Evolutionary conservation across 2,329 filamentous ascomycete genomes (phyloP), one percentile per base, ranked within the genome.

Genomic region (Colletotrichum theobromicola): DNA sequence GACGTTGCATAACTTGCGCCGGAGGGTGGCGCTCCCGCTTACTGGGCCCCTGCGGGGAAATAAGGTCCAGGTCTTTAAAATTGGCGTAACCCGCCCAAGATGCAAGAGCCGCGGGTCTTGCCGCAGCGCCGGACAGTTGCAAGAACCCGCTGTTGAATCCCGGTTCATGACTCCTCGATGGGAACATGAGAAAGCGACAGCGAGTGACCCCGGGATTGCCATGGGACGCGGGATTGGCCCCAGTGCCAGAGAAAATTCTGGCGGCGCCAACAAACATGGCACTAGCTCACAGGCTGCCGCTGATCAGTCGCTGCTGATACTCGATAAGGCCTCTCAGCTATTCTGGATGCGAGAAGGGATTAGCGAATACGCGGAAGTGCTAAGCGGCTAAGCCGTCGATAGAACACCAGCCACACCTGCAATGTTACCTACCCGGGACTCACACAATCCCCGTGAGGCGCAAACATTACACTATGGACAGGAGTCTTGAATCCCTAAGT

Each of bases 1-100:
- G 53, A 53, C 4, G 46, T 50, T 74, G 60, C 71, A 74, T 42
- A 74, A 74, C 26, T 70, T 30, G 18, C 16, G 18, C 66, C 70
- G 70, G 70, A 73, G 35, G 35, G 13, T 64, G 34, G 70, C 35
- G 16, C 46, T 73, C 57, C 66, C 66, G 66, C 50, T 35, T 5
- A 55, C 46, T 35, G 53, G 60, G 32, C 21, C 18, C 66, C 60
- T 60, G 65, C 65, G 65, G 70, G 70, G 66, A 46, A 73, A 64
- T n/a, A 62, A 69, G 58, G 57, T 16, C 70, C 42, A 50, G n/a
- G 42, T 50, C 42, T 50, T 63, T 69, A 30, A 37, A 69, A 63
- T 73, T 69, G 58, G 35, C 35, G 42, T 50, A 64, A 30, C 37
- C 26, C 32, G 18, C 61, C 35, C 57, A 60, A 32, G 6, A 32